phyloP scores from a whole-genome alignment of 2,329 filamentous ascomycete genomes.

The Akanthomyces lecanii region DNA sequence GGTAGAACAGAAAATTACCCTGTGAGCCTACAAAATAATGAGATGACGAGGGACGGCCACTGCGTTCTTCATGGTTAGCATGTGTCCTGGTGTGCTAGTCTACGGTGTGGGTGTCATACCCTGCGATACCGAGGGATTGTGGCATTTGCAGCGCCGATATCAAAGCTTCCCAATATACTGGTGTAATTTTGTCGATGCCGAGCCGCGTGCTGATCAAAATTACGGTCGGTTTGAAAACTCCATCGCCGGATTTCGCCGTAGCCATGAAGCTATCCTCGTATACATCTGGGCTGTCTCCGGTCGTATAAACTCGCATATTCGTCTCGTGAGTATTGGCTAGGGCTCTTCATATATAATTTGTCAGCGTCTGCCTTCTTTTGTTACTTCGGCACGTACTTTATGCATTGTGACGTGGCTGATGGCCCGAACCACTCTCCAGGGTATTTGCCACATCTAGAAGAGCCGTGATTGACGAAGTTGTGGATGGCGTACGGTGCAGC shows the following conservation, averaged over 20 bases:
- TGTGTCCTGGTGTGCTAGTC: background rate
- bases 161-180: conserved; percentile 92
- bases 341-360: conserved; percentile 50
- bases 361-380: background rate
- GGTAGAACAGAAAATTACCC: conserved; percentile 81
- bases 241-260: conserved; percentile 64
- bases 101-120: conserved; percentile 49
- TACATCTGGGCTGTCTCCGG: conserved; percentile 84
- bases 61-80: conserved; percentile 31
- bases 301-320: conserved; percentile 77
- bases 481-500: conserved; percentile 91
- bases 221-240: conserved; percentile 73
- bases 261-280: conserved; percentile 86
- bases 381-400: conserved; percentile 60
- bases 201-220: conserved; percentile 85
- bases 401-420: conserved; percentile 91
- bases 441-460: conserved; percentile 82
- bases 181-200: conserved; percentile 90
- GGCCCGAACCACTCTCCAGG: conserved; percentile 98
- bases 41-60: conserved; percentile 86
- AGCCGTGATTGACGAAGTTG: conserved; percentile 85
- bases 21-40: conserved; percentile 59
- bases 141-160: conserved; percentile 78
- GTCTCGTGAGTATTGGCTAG: conserved; percentile 64
- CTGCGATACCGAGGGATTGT: conserved; percentile 94